Evolutionary conservation across 1,284 basidiomycete species (phyloP), one percentile per base, ranked within the genome.

Genomic region (Naganishia sp.): DNA sequence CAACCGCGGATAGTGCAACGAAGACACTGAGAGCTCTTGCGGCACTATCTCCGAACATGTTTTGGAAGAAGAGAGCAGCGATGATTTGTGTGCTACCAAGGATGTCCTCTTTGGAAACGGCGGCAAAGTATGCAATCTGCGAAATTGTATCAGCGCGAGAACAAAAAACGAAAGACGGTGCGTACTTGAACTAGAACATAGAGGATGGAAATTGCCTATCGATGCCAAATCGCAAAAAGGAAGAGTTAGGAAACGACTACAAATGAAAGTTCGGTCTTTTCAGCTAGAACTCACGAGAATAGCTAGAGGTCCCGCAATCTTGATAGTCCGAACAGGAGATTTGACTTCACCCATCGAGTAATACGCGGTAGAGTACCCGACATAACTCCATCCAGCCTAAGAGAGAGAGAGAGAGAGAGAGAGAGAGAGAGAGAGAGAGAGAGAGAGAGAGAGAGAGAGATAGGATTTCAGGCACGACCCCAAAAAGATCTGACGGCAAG

Each of bases 331-430:
- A 62, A 75, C 70, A 5, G 75, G 75, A 60, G 72, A 70, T 55
- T 74, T 75, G 43, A 81, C 73, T 75, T 86, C 85, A 58, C 80
- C 81, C 6, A 83, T 67, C 6, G 84, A 78, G 68, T 82, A 83
- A 72, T 83, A 81, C 3, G 81, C 78, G 67, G 83, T 84, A 41
- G 71, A 63, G 72, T 81, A 85, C 13, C 84, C 65, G 32, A 66
- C 57, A 47, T 66, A 66, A 43, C 57, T 61, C 65, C 65, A 66
- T n/a, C 58, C 84, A 11, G 65, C 68, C 58, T 71, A 71, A 28
- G 63, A 63, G 53, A 69, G 72, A 57, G 68, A 72, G 60, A 69
- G 28, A 28, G 28, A 28, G 28, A 28, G 28, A 28, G 28, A 74
- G 58, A 3, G 68, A 69, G 42, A 67, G 46, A n/a, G 21, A 28